Evolutionary conservation across 352 stramenopile species (phyloP).

Genomic region (Globisporangium paroecandrum): DNA sequence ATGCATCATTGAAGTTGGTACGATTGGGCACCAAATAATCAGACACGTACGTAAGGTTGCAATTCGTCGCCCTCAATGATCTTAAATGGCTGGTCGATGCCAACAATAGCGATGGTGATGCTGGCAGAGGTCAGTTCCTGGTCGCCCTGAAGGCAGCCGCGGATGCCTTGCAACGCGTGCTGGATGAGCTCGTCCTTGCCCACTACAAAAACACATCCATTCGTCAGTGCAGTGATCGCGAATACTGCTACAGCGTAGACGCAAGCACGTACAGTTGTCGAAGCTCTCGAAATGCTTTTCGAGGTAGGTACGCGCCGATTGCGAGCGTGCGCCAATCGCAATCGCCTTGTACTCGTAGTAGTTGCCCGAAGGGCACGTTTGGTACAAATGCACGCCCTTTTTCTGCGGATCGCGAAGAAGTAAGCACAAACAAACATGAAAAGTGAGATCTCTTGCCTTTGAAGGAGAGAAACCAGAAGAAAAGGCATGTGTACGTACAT

Average conservation of each 20-base stretch:
- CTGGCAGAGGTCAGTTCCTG: slow-evolving; percentile 94
- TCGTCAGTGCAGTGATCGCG: background rate
- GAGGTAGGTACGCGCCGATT: slow-evolving; percentile 98
- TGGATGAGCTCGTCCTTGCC: slow-evolving; percentile 96
- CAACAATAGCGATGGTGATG: slow-evolving; percentile 93
- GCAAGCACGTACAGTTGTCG: slow-evolving; percentile 50
- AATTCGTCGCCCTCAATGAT: slow-evolving; percentile 93
- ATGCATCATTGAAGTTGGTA: background rate
- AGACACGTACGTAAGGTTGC: slow-evolving; percentile 89
- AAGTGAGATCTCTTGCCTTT: slow-evolving; percentile 1
- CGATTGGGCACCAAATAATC: background rate
- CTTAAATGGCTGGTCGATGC: slow-evolving; percentile 90
- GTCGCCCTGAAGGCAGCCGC: slow-evolving; percentile 94
- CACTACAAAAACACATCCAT: slow-evolving; percentile 35
- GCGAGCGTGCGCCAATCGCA: slow-evolving; percentile 95
- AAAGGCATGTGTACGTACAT: slow-evolving; percentile 49
- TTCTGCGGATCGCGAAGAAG: slow-evolving; percentile 56
- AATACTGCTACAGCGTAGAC: background rate
- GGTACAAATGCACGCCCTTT: slow-evolving; percentile 97
- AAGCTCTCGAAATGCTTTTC: slow-evolving; percentile 98
- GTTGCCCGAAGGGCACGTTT: slow-evolving; percentile 98
- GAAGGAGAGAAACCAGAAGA: background rate
- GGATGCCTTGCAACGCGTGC: slow-evolving; percentile 95
- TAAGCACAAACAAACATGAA: slow-evolving; percentile 11
- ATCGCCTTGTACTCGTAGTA: slow-evolving; percentile 99